Conservation (phyloP, 768 basidiomycete species). For the Tricholoma sp. region DNA sequence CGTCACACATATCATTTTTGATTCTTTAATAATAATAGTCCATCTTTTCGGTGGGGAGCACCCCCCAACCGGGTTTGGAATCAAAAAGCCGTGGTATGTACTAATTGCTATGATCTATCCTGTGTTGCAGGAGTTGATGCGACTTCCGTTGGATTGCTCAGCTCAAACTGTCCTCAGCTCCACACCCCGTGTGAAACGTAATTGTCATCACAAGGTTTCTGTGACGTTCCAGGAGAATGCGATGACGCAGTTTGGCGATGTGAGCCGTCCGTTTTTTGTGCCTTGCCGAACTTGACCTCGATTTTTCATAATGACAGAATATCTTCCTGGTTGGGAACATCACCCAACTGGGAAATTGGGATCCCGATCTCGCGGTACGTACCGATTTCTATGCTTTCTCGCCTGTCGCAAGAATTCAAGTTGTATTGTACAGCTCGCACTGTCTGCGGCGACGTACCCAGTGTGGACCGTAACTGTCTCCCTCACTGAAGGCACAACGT, state of each 20-base stretch:
- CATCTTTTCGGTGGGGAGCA: constrained; percentile 52
- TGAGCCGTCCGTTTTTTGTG: constrained; percentile 14
- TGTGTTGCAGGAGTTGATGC: neutral
- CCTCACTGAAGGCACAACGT: constrained; percentile 44
- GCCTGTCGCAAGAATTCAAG: too few relatives aligned
- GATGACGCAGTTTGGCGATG: constrained; percentile 55
- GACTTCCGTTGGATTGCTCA: constrained; percentile 10
- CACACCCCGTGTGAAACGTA: constrained; percentile 53
- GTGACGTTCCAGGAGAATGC: constrained; percentile 47
- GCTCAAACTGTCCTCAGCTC: constrained; percentile 48
- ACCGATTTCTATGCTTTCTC: neutral
- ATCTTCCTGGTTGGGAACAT: constrained; percentile 57
- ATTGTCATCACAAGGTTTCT: constrained; percentile 22
- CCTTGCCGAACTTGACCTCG: neutral
- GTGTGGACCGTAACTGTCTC: constrained; percentile 47
- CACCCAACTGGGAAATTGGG: constrained; percentile 50
- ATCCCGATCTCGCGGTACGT: constrained; percentile 39
- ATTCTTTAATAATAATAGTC: constrained; percentile 33
- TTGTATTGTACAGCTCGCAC: constrained; percentile 33
- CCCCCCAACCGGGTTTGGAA: constrained; percentile 52
- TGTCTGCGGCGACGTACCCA: constrained; percentile 50
- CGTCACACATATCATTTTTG: neutral
- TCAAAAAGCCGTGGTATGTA: constrained; percentile 38
- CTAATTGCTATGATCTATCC: too few relatives aligned
- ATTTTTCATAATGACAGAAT: constrained; percentile 33